A percentile compares a stretch with the other conserved stretches of the same genome.
Conservation (phyloP, 176 grass and related monocot species). For the Rhynchospora pubera region DNA sequence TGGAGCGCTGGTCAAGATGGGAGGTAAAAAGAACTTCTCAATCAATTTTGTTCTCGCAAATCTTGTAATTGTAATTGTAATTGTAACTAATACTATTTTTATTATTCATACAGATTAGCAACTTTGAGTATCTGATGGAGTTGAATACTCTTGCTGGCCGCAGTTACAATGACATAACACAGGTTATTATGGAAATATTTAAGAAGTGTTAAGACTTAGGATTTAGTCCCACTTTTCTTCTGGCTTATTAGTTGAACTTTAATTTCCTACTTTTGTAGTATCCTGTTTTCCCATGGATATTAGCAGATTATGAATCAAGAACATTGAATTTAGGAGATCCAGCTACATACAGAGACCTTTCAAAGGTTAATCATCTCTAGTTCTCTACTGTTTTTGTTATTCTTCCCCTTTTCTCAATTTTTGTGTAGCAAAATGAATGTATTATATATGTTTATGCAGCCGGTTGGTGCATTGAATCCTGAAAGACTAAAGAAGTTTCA, state of each 20-base stretch:
- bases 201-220: neutral
- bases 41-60: constrained; percentile 4
- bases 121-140: constrained; percentile 98
- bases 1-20: constrained; percentile 92
- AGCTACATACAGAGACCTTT: constrained; percentile 81
- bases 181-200: constrained; percentile 28
- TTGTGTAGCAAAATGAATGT: constrained; percentile 6
- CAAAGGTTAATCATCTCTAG: constrained; percentile 25
- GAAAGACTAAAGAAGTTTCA: constrained; percentile 91
- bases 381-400: constrained; percentile 6
- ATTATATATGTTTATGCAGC: constrained; percentile 61
- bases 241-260: neutral
- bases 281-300: constrained; percentile 94
- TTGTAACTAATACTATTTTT: constrained; percentile 20
- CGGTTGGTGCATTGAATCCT: constrained; percentile 80
- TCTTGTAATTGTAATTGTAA: too few species aligned
- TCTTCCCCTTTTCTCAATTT: constrained; percentile 16
- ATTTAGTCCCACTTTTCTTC: neutral
- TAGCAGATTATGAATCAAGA: constrained; percentile 83
- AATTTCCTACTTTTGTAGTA: constrained; percentile 43
- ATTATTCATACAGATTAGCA: constrained; percentile 68
- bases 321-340: constrained; percentile 61
- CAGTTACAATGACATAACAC: constrained; percentile 92
- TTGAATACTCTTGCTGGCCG: constrained; percentile 92
- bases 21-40: constrained; percentile 54